Conservation (phyloP, 352 stramenopile species). For the Thraustochytrium sp. region DNA sequence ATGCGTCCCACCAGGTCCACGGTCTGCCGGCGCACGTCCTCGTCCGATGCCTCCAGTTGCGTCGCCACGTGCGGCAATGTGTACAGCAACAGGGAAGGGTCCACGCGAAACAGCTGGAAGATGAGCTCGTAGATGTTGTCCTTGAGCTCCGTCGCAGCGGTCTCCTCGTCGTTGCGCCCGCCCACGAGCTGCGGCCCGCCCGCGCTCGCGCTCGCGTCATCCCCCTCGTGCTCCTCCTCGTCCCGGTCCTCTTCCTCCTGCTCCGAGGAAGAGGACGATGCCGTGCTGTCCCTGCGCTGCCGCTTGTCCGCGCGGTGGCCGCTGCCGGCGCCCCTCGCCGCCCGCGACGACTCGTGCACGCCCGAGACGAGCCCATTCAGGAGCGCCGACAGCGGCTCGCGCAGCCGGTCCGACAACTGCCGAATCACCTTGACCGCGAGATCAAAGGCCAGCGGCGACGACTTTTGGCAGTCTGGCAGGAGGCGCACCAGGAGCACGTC, state of each 20-base stretch:
- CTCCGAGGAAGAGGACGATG: neutral
- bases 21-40: conserved; percentile 35
- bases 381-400: conserved; percentile 47
- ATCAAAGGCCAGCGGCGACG: conserved; percentile 47
- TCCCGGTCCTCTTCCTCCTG: neutral
- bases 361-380: conserved; percentile 49
- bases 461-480: conserved; percentile 48
- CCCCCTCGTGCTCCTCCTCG: neutral
- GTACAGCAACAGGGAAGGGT: conserved; percentile 50
- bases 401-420: conserved; percentile 20
- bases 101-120: conserved; percentile 49
- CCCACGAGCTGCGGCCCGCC: neutral
- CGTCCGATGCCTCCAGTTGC: conserved; percentile 50
- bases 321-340: neutral
- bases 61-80: conserved; percentile 49
- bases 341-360: neutral
- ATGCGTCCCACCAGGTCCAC: conserved; percentile 18
- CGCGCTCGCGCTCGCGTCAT: neutral
- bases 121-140: conserved; percentile 49
- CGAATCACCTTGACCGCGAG: conserved; percentile 45
- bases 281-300: neutral
- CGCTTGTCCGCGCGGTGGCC: neutral
- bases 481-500: conserved; percentile 51
- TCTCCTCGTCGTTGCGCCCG: neutral
- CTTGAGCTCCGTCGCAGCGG: conserved; percentile 17